Base-by-base conservation (phyloP, 2,329 filamentous ascomycete genomes). In the Harringtonia lauricola region DNA sequence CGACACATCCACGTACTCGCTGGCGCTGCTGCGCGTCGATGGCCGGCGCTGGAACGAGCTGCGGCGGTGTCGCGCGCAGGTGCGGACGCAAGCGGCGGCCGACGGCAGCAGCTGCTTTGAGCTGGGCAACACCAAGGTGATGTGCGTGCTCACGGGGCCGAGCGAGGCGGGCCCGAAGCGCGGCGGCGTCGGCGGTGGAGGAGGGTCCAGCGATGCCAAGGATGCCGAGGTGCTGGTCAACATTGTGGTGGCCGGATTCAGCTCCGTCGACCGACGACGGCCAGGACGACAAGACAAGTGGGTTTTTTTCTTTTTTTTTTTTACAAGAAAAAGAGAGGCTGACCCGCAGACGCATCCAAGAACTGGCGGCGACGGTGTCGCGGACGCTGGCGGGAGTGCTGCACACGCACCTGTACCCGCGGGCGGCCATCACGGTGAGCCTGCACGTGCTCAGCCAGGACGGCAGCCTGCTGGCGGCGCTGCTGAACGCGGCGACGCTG, bases 21-120 rank as follows among this genome's bases (percentile, higher is more conserved):
- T 95, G 49, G 88, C 87, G 49, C 83, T 92, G 43, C 74, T 89
- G 49, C 83, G 84, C 57, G 80, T 86, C 52, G 90, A 84, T 58
- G 84, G 85, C 48, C 81, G 92, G 48, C 81, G 92, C 55, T 98
- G 92, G 92, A 96, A 98, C 67, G 92, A 98, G 63, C 77, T 98
- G 33, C 87, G 92, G 24, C 81, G 86, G 8, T 75, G 95, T 41
- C 80, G 87, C 58, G 90, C 85, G 39, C 86, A 94, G 64, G 88
- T 98, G 58, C 85, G 83, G 49, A 95, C 88, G 1, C 92, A 95
- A 64, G 83, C 89, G 48, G 83, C 89, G 40, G 88, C 89, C 44
- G 92, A 96, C 55, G 92, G 92, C 30, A 94, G 86, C 36, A 86
- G 83, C 49, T 95, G 95, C 64, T 79, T 96, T 47, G 87, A 95